Evolutionary conservation across 2,329 filamentous ascomycete genomes (phyloP).

Genomic region (Aspergillus sp.): DNA sequence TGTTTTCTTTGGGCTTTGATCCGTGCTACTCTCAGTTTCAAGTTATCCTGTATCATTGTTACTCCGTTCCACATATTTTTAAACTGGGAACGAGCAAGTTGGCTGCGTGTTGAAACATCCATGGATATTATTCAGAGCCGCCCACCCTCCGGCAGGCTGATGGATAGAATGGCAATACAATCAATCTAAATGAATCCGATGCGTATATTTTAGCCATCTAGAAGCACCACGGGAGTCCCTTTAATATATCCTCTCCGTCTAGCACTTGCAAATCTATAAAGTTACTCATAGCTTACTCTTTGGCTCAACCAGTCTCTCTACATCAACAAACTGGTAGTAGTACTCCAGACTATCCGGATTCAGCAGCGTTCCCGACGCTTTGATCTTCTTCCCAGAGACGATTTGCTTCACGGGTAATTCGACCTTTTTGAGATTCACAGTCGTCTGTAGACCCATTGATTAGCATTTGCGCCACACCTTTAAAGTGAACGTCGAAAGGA

Average conservation of each 20-base stretch:
- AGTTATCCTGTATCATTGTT: constrained; percentile 15
- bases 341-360: constrained; percentile 75
- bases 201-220: not conserved
- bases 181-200: not conserved
- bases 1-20: constrained; percentile 10
- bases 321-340: constrained; percentile 75
- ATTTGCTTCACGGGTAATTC: constrained; percentile 84
- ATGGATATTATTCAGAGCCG: not conserved
- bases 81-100: not conserved
- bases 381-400: constrained; percentile 71
- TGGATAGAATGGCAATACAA: not conserved
- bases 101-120: not conserved
- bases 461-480: too few species aligned
- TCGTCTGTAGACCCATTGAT: constrained; percentile 54
- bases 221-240: too few species aligned
- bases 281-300: constrained; percentile 22
- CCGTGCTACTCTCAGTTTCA: not conserved
- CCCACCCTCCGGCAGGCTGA: not conserved
- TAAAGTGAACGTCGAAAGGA: too few species aligned
- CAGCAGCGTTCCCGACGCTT: constrained; percentile 71
- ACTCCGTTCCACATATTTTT: not conserved
- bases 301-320: constrained; percentile 57
- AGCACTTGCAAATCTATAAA: not conserved
- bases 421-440: constrained; percentile 82
- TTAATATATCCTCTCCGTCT: not conserved